Evolutionary conservation across 1,139 yeast genomes (phyloP).

Genomic region (Protomyces inundatus): DNA sequence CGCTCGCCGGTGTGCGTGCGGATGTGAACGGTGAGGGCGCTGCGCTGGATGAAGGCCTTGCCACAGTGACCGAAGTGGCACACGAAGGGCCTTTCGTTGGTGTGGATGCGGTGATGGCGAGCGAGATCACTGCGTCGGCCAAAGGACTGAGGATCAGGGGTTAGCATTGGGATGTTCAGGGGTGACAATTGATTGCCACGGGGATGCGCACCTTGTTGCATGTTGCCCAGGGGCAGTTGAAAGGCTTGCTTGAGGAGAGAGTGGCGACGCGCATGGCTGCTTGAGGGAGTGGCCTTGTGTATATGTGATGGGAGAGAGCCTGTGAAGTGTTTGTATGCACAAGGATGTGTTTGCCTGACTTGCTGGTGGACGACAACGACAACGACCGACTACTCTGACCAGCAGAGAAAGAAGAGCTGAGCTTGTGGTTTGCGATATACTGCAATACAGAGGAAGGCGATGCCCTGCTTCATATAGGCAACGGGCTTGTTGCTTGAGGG

Average conservation of each 20-base stretch:
- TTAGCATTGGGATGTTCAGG: not conserved
- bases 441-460: no score
- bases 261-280: not conserved
- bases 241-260: not conserved
- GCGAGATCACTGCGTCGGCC: slow-evolving; percentile 32
- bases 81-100: slow-evolving; percentile 60
- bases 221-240: not conserved
- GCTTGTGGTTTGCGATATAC: no score
- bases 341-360: no score
- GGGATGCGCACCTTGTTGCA: not conserved
- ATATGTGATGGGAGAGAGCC: no score
- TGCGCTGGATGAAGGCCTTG: slow-evolving; percentile 61
- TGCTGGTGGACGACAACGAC: no score
- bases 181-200: not conserved
- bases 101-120: slow-evolving; percentile 52
- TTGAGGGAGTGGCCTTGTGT: not conserved
- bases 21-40: slow-evolving; percentile 58
- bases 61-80: slow-evolving; percentile 68
- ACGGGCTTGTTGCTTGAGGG: no score
- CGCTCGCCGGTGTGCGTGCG: slow-evolving; percentile 90
- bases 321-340: no score
- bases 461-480: no score
- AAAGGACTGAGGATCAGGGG: slow-evolving; percentile 27
- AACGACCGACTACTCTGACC: no score
- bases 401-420: no score